Conservation (phyloP, 176 grass and related monocot genomes). For the sorghum (Sorghum bicolor) region Sorghum_bicolor_NCBIv3 NC_012873.2:27314501-27315000, state of each 20-base stretch:
- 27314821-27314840: constrained; percentile 8
- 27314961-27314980: constrained; percentile 50
- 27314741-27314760: background rate
- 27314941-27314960: constrained; percentile 69
- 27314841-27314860: constrained; percentile 9
- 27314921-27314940: constrained; percentile 47
- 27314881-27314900: constrained; percentile 26
- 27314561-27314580: constrained; percentile 38
- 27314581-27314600: constrained; percentile 43
- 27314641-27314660: constrained; percentile 13
- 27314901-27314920: constrained; percentile 51
- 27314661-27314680: background rate
- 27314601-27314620: constrained; percentile 42
- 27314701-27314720: background rate
- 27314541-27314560: constrained; percentile 35
- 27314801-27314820: constrained; percentile 5
- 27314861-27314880: constrained; percentile 17
- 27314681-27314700: background rate
- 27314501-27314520: constrained; percentile 18
- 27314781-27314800: background rate
- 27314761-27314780: background rate
- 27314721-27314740: background rate
- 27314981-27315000: constrained; percentile 31
- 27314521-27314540: constrained; percentile 43
- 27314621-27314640: constrained; percentile 37